Evolutionary conservation across 2,329 filamentous ascomycete species (phyloP), one percentile per base, ranked within the genome.

Genomic region (Aureobasidium sp.): DNA sequence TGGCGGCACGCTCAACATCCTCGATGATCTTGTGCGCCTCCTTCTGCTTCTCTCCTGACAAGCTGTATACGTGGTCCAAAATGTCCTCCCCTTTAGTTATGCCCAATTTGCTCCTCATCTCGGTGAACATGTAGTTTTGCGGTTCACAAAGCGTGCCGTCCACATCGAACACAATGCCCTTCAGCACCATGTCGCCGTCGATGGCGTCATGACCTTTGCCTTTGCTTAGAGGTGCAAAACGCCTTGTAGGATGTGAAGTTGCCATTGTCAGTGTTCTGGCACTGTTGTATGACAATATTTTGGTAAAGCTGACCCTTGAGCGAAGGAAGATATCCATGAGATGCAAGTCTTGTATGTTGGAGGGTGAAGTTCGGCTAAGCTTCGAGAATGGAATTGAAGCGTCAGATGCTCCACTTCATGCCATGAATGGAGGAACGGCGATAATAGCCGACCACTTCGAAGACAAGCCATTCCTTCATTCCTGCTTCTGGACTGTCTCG

Each of bases 121-220:
- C 83, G 24, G 77, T 74, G 76, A 97, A 97, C 93, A 97, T 99
- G 82, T 96, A 90, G 68, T 89, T 94, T 76, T 97, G 93, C 0
- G 93, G 93, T 63, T 77, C 76, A 95, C 92, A 97, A 64, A 97
- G 76, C 27, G 93, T 99, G 3, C 93, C 93, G 74, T 99, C 93
- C 66, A 99, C 90, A 76, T 99, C 93, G 75, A 97, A 97, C 15
- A 97, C 79, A 29, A 87, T 80, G 1, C 84, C 84, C 68, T 80
- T 79, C 62, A 87, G 69, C 34, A 68, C 69, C 46, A 81, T 63
- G 10, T 27, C 17, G 32, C 47, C 60, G 24, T 62, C 79, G 20
- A 74, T 74, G 52, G 71, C 66, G 24, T 68, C 65, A 24, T 59
- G 63, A 50, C 57, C 60, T 64, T 69, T 67, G 24, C 67, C 67